These are phyloP conservation scores for Mortierella sp. DNA, from an alignment of 371 early-diverging fungal genomes.

Conservation along the genomic window DNA sequence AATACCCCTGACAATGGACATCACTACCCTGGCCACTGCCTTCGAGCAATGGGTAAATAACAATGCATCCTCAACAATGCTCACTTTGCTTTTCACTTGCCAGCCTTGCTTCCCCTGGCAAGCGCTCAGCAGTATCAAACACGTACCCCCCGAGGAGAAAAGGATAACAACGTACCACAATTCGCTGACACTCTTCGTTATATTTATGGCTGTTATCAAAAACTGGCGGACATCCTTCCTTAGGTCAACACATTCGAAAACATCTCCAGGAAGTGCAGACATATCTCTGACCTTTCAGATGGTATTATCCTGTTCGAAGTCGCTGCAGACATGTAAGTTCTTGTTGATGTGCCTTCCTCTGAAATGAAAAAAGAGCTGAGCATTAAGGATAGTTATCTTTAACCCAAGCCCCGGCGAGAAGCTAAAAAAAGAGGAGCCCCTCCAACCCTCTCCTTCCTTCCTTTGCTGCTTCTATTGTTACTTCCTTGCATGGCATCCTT, in stretches of 20 bases:
- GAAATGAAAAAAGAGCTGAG: not conserved
- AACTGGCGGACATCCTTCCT: not conserved
- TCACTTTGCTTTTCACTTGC: not conserved
- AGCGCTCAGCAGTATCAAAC: not conserved
- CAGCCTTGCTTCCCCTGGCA: not conserved
- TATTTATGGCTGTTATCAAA: not conserved
- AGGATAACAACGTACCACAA: not conserved
- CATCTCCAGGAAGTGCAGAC: slow-evolving; percentile 71
- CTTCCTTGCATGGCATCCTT: not conserved
- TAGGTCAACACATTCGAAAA: slow-evolving; percentile 84
- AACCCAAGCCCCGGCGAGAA: slow-evolving; percentile 8
- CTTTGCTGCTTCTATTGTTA: not conserved
- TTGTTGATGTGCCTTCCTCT: slow-evolving; percentile 1
- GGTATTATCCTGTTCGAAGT: slow-evolving; percentile 87
- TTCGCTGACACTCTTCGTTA: not conserved
- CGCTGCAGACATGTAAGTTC: slow-evolving; percentile 84
- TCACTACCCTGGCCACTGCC: slow-evolving; percentile 36
- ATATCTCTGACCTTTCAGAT: slow-evolving; percentile 82
- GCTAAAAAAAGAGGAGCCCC: slow-evolving; percentile 8
- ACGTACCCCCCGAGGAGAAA: too few relatives aligned
- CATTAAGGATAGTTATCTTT: slow-evolving; percentile 6
- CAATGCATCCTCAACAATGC: too few relatives aligned
- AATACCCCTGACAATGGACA: slow-evolving; percentile 24
- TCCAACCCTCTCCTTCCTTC: not conserved
- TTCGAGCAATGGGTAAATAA: slow-evolving; percentile 57